Evolutionary conservation across 129 eudicot genomes (phyloP).

Genomic region (Lactuca saligna): DNA sequence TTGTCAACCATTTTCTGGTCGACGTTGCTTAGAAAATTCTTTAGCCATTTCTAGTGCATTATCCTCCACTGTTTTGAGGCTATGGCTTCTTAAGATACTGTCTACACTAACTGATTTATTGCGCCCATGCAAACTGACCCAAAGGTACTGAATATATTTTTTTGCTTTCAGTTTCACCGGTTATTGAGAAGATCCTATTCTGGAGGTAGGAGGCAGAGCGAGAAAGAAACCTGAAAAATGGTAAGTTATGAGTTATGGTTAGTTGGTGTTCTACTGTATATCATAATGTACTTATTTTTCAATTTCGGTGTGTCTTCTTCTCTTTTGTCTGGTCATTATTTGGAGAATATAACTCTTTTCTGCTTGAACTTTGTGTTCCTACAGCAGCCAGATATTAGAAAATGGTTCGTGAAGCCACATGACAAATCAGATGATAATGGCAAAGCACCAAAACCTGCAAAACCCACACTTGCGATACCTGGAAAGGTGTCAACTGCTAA

Average conservation of each 20-base stretch:
- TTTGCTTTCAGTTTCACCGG: slow-evolving; percentile 17
- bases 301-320: background rate
- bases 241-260: slow-evolving; percentile 10
- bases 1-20: background rate
- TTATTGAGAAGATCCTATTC: slow-evolving; percentile 16
- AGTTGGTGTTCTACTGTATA: background rate
- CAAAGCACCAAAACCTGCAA: slow-evolving; percentile 43
- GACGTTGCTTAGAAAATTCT: background rate
- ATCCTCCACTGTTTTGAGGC: background rate
- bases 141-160: background rate
- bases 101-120: slow-evolving; percentile 14
- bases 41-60: background rate
- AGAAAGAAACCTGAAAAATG: slow-evolving; percentile 22
- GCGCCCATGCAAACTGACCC: background rate
- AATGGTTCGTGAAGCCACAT: slow-evolving; percentile 84
- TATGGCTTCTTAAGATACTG: slow-evolving; percentile 1
- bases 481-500: slow-evolving; percentile 29
- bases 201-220: slow-evolving; percentile 1
- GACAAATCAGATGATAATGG: slow-evolving; percentile 52
- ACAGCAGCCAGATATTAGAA: slow-evolving; percentile 72
- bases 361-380: slow-evolving; percentile 13
- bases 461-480: slow-evolving; percentile 34
- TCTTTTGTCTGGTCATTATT: background rate
- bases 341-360: slow-evolving; percentile 1
- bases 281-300: background rate